Evolutionary conservation across 2,329 filamentous ascomycete species (phyloP), one percentile per base, ranked within the genome.

Genomic region (Xylariaceae sp.): DNA sequence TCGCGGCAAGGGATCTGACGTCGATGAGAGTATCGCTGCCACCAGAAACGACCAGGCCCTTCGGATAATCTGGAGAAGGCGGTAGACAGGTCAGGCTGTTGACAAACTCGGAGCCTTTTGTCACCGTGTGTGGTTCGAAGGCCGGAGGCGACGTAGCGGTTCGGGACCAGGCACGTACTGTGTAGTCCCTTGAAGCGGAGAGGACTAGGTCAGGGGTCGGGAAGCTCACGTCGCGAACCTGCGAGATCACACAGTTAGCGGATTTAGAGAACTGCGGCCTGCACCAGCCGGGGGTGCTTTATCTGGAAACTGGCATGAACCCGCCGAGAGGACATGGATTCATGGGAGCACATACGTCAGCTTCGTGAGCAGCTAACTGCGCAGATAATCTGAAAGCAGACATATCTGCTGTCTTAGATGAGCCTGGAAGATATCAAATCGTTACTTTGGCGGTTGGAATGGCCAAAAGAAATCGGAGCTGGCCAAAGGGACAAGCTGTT

Each of bases 11-110:
- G 46, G 82, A 78, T 56, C 88, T 82, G 34, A 94, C 86, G 60
- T 97, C 90, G 54, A 98, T 90, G 48, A 97, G 85, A 21, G 87
- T 83, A 58, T 97, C 92, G 57, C 90, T 86, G 41, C 92, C 92
- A 48, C 86, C 88, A 0, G 89, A 92, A 6, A 94, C 72, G 27
- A 97, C 73, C 3, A 96, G 73, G 9, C 92, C 92, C 37, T 92
- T 76, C 0, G 87, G 78, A 50, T 81, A 82, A 6, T 78, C 69
- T 35, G 73, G 57, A 11, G 77, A 83, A 0, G 89, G 79, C 2
- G 81, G 80, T 1, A 88, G 68, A 53, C 85, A 94, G 42, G 88
- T 73, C 31, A 98, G 61, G 3, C 84, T 79, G 65, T 96, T 98
- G 66, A 97, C 78, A 58, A 92, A 98, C 47, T 86, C 81, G 29